Evolutionary conservation across 768 basidiomycete species (phyloP), one percentile per base, ranked within the genome.

Genomic region (Neoboletus magnificus): DNA sequence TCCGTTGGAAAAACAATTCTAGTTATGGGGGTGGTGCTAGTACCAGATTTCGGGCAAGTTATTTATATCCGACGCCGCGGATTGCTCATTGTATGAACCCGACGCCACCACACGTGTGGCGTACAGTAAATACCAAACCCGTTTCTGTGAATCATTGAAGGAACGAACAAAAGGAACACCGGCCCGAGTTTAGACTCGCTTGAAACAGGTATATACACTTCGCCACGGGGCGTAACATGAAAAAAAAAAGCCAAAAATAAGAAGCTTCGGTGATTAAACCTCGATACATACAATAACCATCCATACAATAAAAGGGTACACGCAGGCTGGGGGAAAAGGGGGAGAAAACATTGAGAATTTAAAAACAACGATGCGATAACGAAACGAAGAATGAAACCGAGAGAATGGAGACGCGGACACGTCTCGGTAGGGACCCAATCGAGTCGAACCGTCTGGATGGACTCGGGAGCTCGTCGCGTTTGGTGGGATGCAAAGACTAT

Each of bases 1-100:
- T 59, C 87, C 87, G 11, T 64, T 89, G 69, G 79, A 82, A 64
- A 87, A 86, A 62, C 62, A 79, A 51, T 69, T 68, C 40, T 80
- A 27, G 20, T 27, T 27, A 29, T 30, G 4, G 27, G 37, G 18
- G 6, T 33, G 20, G n/a, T n/a, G n/a, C n/a, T n/a, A n/a, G n/a
- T n/a, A n/a, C n/a, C n/a, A n/a, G n/a, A n/a, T n/a, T n/a, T n/a
- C n/a, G n/a, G n/a, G n/a, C n/a, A n/a, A n/a, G n/a, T n/a, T 4
- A 45, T 56, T 30, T 50, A 49, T 62, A 32, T 42, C 54, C 42
- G 35, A 50, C 48, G 12, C 37, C 7, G 35, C 10, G 35, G 35
- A 52, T 12, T n/a, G 29, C 9, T 16, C n/a, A 3, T 11, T 33
- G 16, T 46, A 32, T 50, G 22, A 33, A 33, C 39, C 13, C 5